These are phyloP conservation scores for Anacardium occidentale DNA, from an alignment of 345 rosid species.

Conservation along the genomic window DNA sequence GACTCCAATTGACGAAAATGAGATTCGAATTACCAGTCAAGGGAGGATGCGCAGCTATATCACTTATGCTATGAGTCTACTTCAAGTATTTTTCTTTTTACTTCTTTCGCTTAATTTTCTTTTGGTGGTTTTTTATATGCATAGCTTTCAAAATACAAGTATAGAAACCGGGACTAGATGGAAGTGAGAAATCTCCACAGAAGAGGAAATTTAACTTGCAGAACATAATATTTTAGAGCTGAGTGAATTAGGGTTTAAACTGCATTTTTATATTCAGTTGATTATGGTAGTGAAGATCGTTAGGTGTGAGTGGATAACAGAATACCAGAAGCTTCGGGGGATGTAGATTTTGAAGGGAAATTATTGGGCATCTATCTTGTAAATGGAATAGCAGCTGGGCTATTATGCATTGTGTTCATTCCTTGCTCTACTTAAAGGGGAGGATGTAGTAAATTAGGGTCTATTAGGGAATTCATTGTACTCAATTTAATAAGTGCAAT, in stretches of 20 bases:
- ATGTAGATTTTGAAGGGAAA: not conserved
- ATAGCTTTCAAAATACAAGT: too few species aligned
- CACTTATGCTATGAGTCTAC: conserved; percentile 80
- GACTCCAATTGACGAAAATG: conserved; percentile 77
- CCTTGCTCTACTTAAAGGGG: not conserved
- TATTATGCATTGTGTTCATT: not conserved
- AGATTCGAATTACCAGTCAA: conserved; percentile 83
- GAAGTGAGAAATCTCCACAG: not conserved
- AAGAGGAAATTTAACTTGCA: not conserved
- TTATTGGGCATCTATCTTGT: not conserved
- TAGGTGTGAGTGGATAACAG: not conserved
- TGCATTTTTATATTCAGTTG: not conserved
- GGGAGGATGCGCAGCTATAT: conserved; percentile 86
- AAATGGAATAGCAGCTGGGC: not conserved
- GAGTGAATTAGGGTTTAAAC: not conserved
- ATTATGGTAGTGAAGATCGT: not conserved
- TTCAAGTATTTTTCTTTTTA: conserved; percentile 45
- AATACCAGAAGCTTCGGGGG: not conserved
- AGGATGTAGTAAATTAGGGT: not conserved
- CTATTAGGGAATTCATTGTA: not conserved
- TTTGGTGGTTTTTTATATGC: not conserved
- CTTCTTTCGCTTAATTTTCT: not conserved
- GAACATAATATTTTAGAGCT: not conserved
- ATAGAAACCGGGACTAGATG: not conserved
- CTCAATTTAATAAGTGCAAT: not conserved